Evolutionary conservation across 2,329 filamentous ascomycete species (phyloP).

Genomic region (Fonsecaea pedrosoi): DNA sequence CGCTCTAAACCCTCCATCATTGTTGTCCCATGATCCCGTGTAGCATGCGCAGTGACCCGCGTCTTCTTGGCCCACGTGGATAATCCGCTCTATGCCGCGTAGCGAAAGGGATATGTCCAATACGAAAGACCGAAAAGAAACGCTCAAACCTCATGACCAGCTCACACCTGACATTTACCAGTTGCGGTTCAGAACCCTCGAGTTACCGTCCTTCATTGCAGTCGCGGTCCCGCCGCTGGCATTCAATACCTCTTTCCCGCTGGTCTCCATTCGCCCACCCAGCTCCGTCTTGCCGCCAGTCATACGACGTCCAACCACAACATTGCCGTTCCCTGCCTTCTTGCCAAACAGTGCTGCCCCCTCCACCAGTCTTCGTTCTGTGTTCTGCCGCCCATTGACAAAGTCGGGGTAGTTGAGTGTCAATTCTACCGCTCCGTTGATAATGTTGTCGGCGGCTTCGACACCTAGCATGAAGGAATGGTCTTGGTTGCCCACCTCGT

Average conservation of each 20-base stretch:
- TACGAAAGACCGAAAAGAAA: background rate
- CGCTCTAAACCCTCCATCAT: background rate
- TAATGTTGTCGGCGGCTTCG: constrained; percentile 88
- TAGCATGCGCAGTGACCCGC: background rate
- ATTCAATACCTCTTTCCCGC: constrained; percentile 27
- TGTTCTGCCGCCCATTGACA: constrained; percentile 75
- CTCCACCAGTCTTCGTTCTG: constrained; percentile 67
- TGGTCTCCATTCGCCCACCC: constrained; percentile 36
- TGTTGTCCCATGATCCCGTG: background rate
- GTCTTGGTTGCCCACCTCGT: constrained; percentile 97
- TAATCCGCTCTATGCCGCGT: background rate
- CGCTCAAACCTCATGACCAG: background rate
- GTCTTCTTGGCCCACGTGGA: background rate
- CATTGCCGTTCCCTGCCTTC: constrained; percentile 35
- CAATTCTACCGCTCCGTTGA: constrained; percentile 86
- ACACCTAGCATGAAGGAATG: constrained; percentile 98
- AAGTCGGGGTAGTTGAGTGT: constrained; percentile 97
- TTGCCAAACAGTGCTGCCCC: constrained; percentile 65
- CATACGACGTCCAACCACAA: constrained; percentile 37
- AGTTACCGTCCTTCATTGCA: constrained; percentile 29
- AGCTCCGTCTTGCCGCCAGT: constrained; percentile 39
- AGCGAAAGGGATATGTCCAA: background rate
- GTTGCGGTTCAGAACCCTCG: constrained; percentile 27
- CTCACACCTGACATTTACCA: constrained; percentile 17
- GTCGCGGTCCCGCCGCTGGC: constrained; percentile 26